Evolutionary conservation across 805 yeast species (phyloP).

Genomic region (Lachancea dasiensis): DNA sequence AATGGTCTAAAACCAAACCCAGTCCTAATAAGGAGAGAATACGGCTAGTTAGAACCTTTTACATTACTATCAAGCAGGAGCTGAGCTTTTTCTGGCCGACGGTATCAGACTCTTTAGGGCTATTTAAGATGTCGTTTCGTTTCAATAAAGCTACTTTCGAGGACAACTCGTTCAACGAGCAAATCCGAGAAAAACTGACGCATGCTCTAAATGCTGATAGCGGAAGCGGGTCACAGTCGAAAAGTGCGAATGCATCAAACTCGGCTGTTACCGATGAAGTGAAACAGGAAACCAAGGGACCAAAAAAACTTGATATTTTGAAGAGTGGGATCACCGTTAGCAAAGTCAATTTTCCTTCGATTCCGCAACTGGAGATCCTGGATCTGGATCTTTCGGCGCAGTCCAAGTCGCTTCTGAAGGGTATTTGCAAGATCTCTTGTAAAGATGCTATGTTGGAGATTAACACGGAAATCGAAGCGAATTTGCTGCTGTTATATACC

Average conservation of each 20-base stretch:
- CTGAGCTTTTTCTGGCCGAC: no score
- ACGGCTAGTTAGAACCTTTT: no score
- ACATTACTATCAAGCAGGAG: no score
- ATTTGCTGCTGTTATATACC: constrained; percentile 26
- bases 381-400: constrained; percentile 31
- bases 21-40: no score
- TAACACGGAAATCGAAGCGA: constrained; percentile 33
- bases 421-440: constrained; percentile 31
- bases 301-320: constrained; percentile 22
- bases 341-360: constrained; percentile 27
- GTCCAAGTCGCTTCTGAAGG: constrained; percentile 30
- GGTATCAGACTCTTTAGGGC: background rate
- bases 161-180: constrained; percentile 29
- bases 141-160: constrained; percentile 27
- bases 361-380: constrained; percentile 30
- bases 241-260: constrained; percentile 4
- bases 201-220: constrained; percentile 21
- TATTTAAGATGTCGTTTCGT: constrained; percentile 25
- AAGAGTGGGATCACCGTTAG: constrained; percentile 30
- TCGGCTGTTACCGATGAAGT: constrained; percentile 9
- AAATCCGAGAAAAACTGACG: constrained; percentile 25
- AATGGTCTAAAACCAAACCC: no score
- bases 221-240: constrained; percentile 1
- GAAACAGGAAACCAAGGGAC: constrained; percentile 10
- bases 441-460: constrained; percentile 30